Evolutionary conservation across 306 rosid genomes (phyloP).

Genomic region (Quercus suber): DNA sequence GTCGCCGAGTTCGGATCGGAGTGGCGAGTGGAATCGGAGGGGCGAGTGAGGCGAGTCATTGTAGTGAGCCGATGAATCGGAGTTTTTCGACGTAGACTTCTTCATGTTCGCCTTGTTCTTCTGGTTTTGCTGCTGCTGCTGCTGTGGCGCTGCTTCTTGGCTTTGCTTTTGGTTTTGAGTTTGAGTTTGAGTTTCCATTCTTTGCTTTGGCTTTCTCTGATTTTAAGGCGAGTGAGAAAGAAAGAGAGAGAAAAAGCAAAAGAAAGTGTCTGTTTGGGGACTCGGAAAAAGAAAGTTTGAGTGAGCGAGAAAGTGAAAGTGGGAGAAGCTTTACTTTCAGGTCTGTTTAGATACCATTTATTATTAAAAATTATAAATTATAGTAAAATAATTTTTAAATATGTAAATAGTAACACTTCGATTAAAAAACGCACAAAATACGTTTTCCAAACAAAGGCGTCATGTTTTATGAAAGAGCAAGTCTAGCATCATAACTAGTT

Average conservation of each 20-base stretch:
- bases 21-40: slow-evolving; percentile 61
- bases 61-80: slow-evolving; percentile 46
- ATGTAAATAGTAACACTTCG: no score
- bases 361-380: no score
- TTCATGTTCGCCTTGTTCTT: slow-evolving; percentile 36
- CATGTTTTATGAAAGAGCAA: no score
- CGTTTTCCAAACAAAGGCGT: rapidly evolving
- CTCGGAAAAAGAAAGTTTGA: slow-evolving; percentile 24
- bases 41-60: slow-evolving; percentile 69
- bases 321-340: slow-evolving; percentile 4
- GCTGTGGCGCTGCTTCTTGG: no score
- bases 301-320: background rate
- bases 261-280: slow-evolving; percentile 32
- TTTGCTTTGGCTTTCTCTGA: slow-evolving; percentile 1
- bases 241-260: slow-evolving; percentile 6
- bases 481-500: no score
- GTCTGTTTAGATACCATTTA: no score
- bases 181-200: slow-evolving; percentile 26
- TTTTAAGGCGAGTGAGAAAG: slow-evolving; percentile 21
- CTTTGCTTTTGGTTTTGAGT: background rate
- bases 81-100: slow-evolving; percentile 45
- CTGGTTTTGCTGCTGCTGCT: background rate
- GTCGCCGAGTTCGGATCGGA: slow-evolving; percentile 70
- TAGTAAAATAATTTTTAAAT: no score
- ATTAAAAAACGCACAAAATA: rapidly evolving